Evolutionary conservation across 306 rosid species (phyloP), one percentile per base, ranked within the genome.

Genomic region (Mucuna pruriens): DNA sequence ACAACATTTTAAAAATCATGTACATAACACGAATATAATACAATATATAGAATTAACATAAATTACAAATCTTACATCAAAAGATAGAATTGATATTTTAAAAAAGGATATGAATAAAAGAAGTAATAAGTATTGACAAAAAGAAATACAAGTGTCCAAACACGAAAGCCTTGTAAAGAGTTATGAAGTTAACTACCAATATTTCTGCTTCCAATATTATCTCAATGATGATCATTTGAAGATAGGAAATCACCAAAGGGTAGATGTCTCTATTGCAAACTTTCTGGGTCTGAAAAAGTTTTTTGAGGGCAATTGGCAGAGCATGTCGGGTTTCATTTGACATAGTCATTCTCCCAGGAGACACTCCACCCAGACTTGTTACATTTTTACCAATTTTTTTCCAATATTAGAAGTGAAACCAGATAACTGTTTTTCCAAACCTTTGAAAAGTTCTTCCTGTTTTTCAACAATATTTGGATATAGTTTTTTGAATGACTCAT

Each of bases 301-400:
- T 89, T 65, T 76, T 86, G 67, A 95, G 89, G 66, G 89, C 98
- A 80, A 86, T 86, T 71, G 90, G 88, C 52, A 95, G 88, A 84
- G 90, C 94, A 78, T 86, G 92, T 80, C 86, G 90, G 65, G 94
- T 88, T 78, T 91, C 98, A 86, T 85, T 91, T 76, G 99, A 89
- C 90, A 93, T 89, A 85, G 90, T 83, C 87, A 72, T 91, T 61
- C 58, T 87, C 74, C 82, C 86, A 34, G 72, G 63, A 66, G 84
- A 77, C 20, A 64, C 79, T 66, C 79, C 88, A 69, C 85, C 74
- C 39, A 82, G 48, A 78, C 84, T 82, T 15, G 80, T 71, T 20
- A 66, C 74, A 55, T 52, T 83, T 80, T 72, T 90, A 74, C 76
- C 66, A 57, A 76, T 33, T 77, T 40, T 62, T 81, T 89, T 75